Base-by-base conservation (phyloP, 2,329 filamentous ascomycete genomes). In the Leptographium lundbergii region DNA sequence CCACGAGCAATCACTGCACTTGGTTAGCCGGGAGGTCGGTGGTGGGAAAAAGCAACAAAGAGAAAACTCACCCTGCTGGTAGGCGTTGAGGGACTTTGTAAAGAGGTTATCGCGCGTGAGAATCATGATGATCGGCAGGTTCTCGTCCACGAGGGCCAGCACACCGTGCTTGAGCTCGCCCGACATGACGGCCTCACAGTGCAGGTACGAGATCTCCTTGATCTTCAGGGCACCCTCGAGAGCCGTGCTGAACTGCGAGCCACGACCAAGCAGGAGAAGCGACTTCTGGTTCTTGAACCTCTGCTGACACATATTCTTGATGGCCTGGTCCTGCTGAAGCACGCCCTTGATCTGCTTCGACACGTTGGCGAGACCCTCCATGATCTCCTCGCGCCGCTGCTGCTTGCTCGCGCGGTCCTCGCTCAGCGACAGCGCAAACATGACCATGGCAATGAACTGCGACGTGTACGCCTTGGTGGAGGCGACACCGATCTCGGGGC, bases 171-270 rank as follows among this genome's bases (percentile, higher is more conserved):
- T 99, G 68, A 99, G 83, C 78, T 99, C 94, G 75, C 94, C 94
- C 64, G 94, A 97, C 94, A 99, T 99, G 79, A 99, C 94, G 67
- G 94, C 94, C 78, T 99, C 94, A 75, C 94, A 99, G 76, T 99
- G 94, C 61, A 99, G 88, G 76, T 99, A 99, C 22, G 92, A 97
- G 69, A 99, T 99, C 78, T 99, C 94, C 84, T 99, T 99, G 76
- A 99, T 99, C 82, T 99, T 99, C 67, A 99, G 81, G 56, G 94
- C 94, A 75, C 90, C 94, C 80, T 99, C 94, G 25, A 99, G 85
- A 59, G 94, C 94, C 67, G 94, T 99, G 61, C 92, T 91, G 79
- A 91, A 96, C 77, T 99, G 94, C 71, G 90, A 90, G 66, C 94
- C 94, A 79, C 94, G 89, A 62, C 94, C 94, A 62, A 99, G 82